These are phyloP conservation scores for Cercospora berteroae DNA, from an alignment of 2,329 filamentous ascomycete genomes.

Conservation along the genomic window DNA sequence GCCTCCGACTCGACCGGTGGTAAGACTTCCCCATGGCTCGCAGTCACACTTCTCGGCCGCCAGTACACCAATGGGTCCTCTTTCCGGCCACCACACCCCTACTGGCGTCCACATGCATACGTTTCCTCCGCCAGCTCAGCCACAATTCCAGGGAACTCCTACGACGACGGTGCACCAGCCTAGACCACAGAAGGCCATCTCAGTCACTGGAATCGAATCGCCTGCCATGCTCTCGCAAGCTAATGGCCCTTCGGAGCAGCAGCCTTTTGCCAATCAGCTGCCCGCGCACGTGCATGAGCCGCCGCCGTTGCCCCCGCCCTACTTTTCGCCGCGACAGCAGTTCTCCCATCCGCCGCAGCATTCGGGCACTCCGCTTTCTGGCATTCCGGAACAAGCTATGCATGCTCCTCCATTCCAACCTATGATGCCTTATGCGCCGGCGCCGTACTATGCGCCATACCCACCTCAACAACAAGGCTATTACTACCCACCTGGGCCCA, in stretches of 20 bases:
- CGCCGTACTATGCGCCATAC: constrained; percentile 55
- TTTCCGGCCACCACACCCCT: constrained; percentile 40
- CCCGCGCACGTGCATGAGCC: constrained; percentile 66
- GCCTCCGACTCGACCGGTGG: constrained; percentile 68
- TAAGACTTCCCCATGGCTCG: constrained; percentile 71
- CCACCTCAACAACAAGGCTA: constrained; percentile 56
- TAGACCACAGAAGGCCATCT: constrained; percentile 89
- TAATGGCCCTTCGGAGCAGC: constrained; percentile 58
- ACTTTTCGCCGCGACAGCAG: constrained; percentile 50
- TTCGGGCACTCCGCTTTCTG: constrained; percentile 77
- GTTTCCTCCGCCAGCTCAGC: constrained; percentile 55
- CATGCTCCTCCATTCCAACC: constrained; percentile 83
- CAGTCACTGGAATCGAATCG: constrained; percentile 87
- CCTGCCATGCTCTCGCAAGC: constrained; percentile 63
- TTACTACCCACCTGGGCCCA: constrained; percentile 61
- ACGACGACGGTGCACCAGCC: constrained; percentile 86
- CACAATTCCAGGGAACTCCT: constrained; percentile 60
- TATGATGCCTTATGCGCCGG: constrained; percentile 57
- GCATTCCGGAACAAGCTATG: constrained; percentile 88
- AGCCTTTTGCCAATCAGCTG: constrained; percentile 94
- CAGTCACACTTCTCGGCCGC: constrained; percentile 38
- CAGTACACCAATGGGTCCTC: constrained; percentile 35
- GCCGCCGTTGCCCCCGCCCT: constrained; percentile 49
- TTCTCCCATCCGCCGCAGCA: constrained; percentile 65
- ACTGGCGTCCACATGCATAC: constrained; percentile 55